A percentile compares a stretch with the other conserved stretches of the same genome.
phyloP scores from a whole-genome alignment of 2,329 filamentous ascomycete species.

The Pseudogymnoascus sp. region DNA sequence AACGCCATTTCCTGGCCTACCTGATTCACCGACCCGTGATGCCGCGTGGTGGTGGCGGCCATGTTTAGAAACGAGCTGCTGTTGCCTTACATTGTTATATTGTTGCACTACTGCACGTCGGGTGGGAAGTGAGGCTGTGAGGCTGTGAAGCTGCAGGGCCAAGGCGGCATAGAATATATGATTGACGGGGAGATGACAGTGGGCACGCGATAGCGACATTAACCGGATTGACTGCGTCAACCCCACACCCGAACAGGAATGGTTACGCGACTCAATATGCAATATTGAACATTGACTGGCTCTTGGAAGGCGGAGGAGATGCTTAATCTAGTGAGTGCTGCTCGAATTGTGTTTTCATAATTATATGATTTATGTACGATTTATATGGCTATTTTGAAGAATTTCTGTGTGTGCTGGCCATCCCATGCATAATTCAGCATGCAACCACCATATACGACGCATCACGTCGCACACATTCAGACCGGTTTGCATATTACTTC shows the following conservation, averaged over 20 bases:
- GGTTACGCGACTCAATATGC: not conserved
- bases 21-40: not conserved
- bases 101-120: not conserved
- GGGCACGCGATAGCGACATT: not conserved
- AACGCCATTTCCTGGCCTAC: not conserved
- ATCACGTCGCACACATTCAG: not conserved
- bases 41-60: not conserved
- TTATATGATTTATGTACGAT: not conserved
- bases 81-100: not conserved
- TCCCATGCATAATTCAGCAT: no score
- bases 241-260: not conserved
- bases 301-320: not conserved
- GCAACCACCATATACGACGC: not conserved
- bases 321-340: not conserved
- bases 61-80: not conserved
- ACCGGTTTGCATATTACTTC: not conserved
- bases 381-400: not conserved
- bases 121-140: slow-evolving; percentile 1
- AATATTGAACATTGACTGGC: not conserved
- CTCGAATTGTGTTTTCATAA: not conserved
- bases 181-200: not conserved
- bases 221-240: not conserved
- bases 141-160: not conserved
- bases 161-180: not conserved
- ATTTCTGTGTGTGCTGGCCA: not conserved